A percentile compares a stretch with the other conserved stretches of the same genome.
These are phyloP conservation scores for Cichorium intybus DNA, from an alignment of 140 eudicot species.

Conservation along the genomic window DNA sequence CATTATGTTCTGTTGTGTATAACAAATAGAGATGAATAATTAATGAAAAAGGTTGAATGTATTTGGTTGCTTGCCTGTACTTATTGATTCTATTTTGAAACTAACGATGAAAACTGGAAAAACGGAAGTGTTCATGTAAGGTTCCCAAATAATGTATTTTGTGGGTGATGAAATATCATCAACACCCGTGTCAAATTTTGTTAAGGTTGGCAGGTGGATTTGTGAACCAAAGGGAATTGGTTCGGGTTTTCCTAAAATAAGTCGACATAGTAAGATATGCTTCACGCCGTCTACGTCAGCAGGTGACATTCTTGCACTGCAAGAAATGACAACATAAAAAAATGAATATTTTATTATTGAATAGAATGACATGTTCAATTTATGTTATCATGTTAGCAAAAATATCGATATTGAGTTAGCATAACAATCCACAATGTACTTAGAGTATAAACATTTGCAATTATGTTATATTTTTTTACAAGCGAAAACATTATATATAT, in stretches of 20 bases:
- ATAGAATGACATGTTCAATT: too few relatives aligned
- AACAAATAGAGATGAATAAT: too few relatives aligned
- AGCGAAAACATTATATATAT: too few relatives aligned
- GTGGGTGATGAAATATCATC: conserved; percentile 44
- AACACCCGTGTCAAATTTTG: conserved; percentile 54
- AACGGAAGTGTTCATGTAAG: conserved; percentile 53
- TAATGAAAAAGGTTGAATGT: too few relatives aligned
- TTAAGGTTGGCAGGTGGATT: conserved; percentile 44
- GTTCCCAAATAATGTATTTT: conserved; percentile 55
- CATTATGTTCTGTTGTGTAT: too few relatives aligned
- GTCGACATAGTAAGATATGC: conserved; percentile 63
- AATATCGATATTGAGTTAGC: too few relatives aligned
- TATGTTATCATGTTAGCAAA: too few relatives aligned
- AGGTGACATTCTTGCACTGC: conserved; percentile 38
- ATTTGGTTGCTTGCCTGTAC: conserved; percentile 14
- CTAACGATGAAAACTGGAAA: conserved; percentile 46
- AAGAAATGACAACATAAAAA: not conserved
- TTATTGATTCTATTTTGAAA: conserved; percentile 24
- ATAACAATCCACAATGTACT: too few relatives aligned
- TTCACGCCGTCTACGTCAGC: conserved; percentile 46
- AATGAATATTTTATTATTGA: too few relatives aligned
- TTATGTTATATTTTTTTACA: too few relatives aligned
- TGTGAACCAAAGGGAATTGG: conserved; percentile 30
- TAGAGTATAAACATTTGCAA: too few relatives aligned
- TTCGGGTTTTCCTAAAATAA: conserved; percentile 52